Conservation (phyloP, 1,284 basidiomycete species). For the Austroboletus novae-zelandiae region DNA sequence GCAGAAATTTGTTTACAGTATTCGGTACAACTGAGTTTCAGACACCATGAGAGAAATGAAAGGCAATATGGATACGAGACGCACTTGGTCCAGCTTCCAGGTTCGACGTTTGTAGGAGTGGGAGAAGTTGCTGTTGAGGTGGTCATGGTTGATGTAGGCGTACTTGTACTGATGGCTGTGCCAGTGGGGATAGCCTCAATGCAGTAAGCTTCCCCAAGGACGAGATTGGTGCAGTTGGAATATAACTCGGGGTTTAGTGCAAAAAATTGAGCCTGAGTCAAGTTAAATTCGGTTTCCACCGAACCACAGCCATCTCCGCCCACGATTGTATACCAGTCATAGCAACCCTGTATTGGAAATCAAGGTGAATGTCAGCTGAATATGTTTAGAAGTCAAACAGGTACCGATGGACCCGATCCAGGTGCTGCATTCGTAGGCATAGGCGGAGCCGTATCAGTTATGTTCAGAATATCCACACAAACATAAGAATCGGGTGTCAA, state of each 20-base stretch:
- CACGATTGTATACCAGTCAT: conserved; percentile 1
- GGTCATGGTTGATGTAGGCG: neutral
- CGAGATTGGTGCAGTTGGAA: neutral
- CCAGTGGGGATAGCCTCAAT: too few species aligned
- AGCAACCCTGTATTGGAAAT: neutral
- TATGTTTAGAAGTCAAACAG: neutral
- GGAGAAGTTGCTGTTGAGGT: neutral
- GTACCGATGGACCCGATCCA: conserved; percentile 1
- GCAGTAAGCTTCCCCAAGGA: too few species aligned
- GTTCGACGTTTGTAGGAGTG: neutral
- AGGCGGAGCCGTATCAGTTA: conserved; percentile 1
- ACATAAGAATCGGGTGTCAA: neutral
- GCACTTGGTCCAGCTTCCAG: conserved; percentile 3
- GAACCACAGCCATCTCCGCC: neutral
- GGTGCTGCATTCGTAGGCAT: neutral
- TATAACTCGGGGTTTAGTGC: conserved; percentile 1
- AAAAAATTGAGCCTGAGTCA: neutral
- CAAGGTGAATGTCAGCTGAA: neutral
- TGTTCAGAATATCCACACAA: neutral
- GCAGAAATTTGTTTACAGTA: neutral
- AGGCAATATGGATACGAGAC: neutral
- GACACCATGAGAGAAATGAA: neutral
- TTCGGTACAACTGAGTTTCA: neutral
- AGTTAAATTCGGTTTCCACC: neutral
- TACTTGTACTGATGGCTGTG: neutral